These are phyloP conservation scores for Shiraia sp. DNA, from an alignment of 2,329 filamentous ascomycete genomes.

Conservation along the genomic window DNA sequence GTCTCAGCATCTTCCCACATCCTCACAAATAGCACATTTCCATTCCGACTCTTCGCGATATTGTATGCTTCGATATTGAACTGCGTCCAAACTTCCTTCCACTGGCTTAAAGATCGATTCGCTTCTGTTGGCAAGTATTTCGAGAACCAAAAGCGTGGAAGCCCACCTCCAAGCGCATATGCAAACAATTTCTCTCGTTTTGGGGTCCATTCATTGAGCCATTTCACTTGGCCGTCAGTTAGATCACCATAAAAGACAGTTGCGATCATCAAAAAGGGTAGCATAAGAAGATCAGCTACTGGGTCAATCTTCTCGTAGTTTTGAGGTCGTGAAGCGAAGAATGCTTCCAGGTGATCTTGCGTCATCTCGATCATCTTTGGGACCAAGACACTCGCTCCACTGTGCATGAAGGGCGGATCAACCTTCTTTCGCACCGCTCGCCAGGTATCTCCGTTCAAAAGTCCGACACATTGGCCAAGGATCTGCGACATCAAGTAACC, in stretches of 20 bases:
- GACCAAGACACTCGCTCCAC: background rate
- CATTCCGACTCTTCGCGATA: background rate
- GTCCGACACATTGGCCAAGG: constrained; percentile 49
- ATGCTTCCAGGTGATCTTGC: background rate
- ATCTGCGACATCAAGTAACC: constrained; percentile 47
- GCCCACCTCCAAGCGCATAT: constrained; percentile 41
- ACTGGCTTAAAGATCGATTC: constrained; percentile 19
- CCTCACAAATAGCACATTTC: background rate
- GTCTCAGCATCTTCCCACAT: constrained; percentile 1
- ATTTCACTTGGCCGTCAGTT: constrained; percentile 14
- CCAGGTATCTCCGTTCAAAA: constrained; percentile 32
- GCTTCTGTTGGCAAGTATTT: constrained; percentile 31
- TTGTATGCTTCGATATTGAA: constrained; percentile 36
- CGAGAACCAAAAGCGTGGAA: constrained; percentile 30
- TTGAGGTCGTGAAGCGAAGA: background rate
- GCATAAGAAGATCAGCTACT: constrained; percentile 33
- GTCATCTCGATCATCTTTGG: constrained; percentile 1
- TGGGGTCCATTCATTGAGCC: constrained; percentile 27
- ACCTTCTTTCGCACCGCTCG: constrained; percentile 16
- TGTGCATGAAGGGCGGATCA: constrained; percentile 3
- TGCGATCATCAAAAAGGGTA: constrained; percentile 48
- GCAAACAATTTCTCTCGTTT: constrained; percentile 40
- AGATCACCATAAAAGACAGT: constrained; percentile 45
- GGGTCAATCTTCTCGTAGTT: constrained; percentile 19
- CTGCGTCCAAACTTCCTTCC: constrained; percentile 8